Base-by-base conservation (phyloP, 1,139 yeast genomes). In the Hemisphaericaspora xylofermentans region DNA sequence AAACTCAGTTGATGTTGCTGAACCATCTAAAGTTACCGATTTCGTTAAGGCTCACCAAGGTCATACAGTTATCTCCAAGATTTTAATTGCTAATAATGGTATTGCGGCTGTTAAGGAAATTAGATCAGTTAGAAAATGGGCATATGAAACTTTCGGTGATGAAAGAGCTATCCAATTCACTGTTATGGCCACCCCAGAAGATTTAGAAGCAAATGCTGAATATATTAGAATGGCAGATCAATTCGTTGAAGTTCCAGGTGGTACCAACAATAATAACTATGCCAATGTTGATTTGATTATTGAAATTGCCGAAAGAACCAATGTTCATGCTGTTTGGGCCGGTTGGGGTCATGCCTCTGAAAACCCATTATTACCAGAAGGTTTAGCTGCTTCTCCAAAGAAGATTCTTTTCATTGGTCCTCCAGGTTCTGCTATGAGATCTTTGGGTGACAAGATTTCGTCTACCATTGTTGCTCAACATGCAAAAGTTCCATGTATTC, bases 301-400 rank as follows among this genome's bases (percentile, higher is more conserved):
- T 38, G 99, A 93, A 59, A 75, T 93, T 43, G 99, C 99, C 33
- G 98, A 93, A 71, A 84, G 97, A 70, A 84, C 96, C 39, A 80
- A 88, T 51, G 98, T 87, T 44, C 96, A 93, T 63, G 99, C 98
- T 19, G 99, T 93, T 45, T 93, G 99, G 99, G 98, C 99, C 27
- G 99, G 99, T 54, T 86, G 98, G 98, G 99, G 99, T 56, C 98
- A 94, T 63, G 99, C 99, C 29, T 88, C 96, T 18, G 99, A 93
- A 70, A 93, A 94, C 68, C 99, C 99, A 14, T 66, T 75, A 44
- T 79, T 93, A 52, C 99, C 99, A 34, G 98, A 93, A 67, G 82
- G 78, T 63, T 76, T 93, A 63, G 97, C 98, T 16, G 84, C 86
- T 24, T 88, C 96, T 14, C 89, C 91, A 43, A 85, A 88, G 64